Percentiles rank a stretch among this genome's conserved stretches.
These are phyloP conservation scores for Talinum fruticosum DNA, from an alignment of 148 eudicot species.

Conservation along the genomic window DNA sequence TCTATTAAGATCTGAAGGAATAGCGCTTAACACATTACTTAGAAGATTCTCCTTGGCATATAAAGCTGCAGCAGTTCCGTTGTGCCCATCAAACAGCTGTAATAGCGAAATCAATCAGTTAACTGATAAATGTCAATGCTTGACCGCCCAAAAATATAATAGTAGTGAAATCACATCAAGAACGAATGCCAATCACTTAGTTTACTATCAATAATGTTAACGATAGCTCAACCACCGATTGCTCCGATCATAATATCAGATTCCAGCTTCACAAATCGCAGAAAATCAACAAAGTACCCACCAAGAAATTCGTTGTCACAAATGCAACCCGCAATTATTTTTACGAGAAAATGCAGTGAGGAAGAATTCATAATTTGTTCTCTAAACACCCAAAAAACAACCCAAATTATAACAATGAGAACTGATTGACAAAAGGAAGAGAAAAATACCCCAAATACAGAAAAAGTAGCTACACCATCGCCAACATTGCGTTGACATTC, in stretches of 20 bases:
- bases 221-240: background rate
- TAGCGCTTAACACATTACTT: slow-evolving; percentile 66
- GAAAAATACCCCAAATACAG: slow-evolving; percentile 73
- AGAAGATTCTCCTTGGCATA: slow-evolving; percentile 77
- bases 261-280: background rate
- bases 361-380: background rate
- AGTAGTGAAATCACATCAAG: background rate
- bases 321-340: background rate
- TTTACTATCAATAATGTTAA: background rate
- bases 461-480: slow-evolving; percentile 81
- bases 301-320: background rate
- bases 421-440: background rate
- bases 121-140: background rate
- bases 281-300: background rate
- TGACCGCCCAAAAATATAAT: background rate
- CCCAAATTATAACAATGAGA: background rate
- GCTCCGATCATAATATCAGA: background rate
- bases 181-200: background rate
- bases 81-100: slow-evolving; percentile 95
- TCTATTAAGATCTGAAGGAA: slow-evolving; percentile 77
- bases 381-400: background rate
- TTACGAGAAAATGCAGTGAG: background rate
- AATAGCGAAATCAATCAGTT: slow-evolving; percentile 20
- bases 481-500: slow-evolving; percentile 85
- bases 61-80: slow-evolving; percentile 93